These are phyloP conservation scores for Corymbia citriodora DNA, from an alignment of 441 rosid species.

Conservation along the genomic window DNA sequence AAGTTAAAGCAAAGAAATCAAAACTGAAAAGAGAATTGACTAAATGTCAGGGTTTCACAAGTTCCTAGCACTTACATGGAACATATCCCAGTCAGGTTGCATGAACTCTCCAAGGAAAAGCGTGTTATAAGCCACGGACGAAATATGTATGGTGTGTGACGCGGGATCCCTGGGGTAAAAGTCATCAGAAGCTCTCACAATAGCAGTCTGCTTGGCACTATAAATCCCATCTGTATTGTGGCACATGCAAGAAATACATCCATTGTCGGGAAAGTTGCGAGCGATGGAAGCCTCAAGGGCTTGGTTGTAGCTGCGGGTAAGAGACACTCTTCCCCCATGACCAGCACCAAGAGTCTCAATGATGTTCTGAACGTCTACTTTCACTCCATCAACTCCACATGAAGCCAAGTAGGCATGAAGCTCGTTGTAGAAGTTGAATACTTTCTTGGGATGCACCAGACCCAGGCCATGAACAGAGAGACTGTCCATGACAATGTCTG, in stretches of 20 bases:
- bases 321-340: conserved; percentile 86
- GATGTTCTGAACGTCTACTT: conserved; percentile 90
- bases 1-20: not conserved
- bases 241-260: conserved; percentile 91
- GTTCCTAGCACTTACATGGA: conserved; percentile 55
- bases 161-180: conserved; percentile 86
- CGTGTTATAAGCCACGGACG: conserved; percentile 80
- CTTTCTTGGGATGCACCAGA: conserved; percentile 80
- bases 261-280: conserved; percentile 71
- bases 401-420: conserved; percentile 86
- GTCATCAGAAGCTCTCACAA: conserved; percentile 91
- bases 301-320: conserved; percentile 69
- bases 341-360: conserved; percentile 94
- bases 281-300: conserved; percentile 88
- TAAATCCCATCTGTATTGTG: conserved; percentile 89
- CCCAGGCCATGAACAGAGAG: conserved; percentile 82
- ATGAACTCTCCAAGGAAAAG: conserved; percentile 92
- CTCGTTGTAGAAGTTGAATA: conserved; percentile 87
- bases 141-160: conserved; percentile 91
- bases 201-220: conserved; percentile 74
- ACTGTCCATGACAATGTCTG: conserved; percentile 88
- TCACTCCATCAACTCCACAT: conserved; percentile 90
- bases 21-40: not conserved
- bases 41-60: not conserved
- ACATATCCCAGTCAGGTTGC: conserved; percentile 99